Conservation (phyloP, 371 early-diverging fungal species). For the Neoconidiobolus thromboides region DNA sequence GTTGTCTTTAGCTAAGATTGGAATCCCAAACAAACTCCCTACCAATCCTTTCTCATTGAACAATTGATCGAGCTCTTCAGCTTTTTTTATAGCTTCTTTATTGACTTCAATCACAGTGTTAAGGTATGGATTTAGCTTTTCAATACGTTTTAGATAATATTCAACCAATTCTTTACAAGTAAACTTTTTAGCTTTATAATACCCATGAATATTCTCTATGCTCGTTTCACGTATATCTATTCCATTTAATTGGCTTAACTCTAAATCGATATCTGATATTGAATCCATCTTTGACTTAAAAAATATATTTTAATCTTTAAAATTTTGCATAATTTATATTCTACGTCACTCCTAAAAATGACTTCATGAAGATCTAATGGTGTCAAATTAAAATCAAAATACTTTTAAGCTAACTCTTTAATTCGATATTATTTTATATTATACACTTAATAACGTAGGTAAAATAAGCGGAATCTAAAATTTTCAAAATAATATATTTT, state of each 20-base stretch:
- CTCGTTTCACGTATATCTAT: not conserved
- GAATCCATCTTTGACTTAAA: not conserved
- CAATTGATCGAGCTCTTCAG: constrained; percentile 4
- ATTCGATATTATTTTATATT: too few relatives aligned
- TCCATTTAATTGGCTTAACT: not conserved
- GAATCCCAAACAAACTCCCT: constrained; percentile 25
- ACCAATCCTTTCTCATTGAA: not conserved
- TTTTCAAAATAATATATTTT: too few relatives aligned
- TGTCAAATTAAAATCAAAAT: too few relatives aligned
- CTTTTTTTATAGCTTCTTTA: constrained; percentile 6
- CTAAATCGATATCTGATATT: not conserved
- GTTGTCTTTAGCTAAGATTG: constrained; percentile 54
- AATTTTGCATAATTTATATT: too few relatives aligned
- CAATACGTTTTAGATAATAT: constrained; percentile 9
- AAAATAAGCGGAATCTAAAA: too few relatives aligned
- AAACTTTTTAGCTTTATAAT: not conserved
- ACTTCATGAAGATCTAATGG: too few relatives aligned
- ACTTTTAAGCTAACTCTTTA: too few relatives aligned
- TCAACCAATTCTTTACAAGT: constrained; percentile 4
- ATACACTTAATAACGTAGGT: too few relatives aligned
- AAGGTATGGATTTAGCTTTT: constrained; percentile 6
- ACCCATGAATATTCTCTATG: not conserved
- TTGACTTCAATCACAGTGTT: constrained; percentile 7
- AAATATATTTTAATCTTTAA: too few relatives aligned
- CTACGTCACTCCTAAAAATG: too few relatives aligned